Evolutionary conservation across 345 rosid species (phyloP).

Genomic region (rapeseed (Brassica napus)): DNA sequence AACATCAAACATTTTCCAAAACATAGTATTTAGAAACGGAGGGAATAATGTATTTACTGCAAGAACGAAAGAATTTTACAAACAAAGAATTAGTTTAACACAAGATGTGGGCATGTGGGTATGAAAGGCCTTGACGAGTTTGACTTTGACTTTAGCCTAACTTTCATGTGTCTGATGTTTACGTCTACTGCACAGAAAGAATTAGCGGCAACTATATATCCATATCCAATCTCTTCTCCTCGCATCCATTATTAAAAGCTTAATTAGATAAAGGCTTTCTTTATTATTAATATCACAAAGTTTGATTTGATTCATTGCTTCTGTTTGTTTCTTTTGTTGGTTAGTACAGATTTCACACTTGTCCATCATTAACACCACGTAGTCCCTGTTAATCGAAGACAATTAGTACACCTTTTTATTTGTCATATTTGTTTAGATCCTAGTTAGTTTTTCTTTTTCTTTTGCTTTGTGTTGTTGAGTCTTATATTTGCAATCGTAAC

Average conservation of each 20-base stretch:
- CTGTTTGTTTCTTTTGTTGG: background rate
- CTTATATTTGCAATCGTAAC: background rate
- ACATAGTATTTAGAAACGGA: too few species aligned
- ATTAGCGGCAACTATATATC: conserved; percentile 22
- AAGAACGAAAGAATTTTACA: conserved; percentile 20
- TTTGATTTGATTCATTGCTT: conserved; percentile 30
- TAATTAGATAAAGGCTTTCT: background rate
- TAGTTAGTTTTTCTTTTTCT: background rate
- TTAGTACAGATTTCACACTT: conserved; percentile 11
- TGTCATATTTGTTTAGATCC: conserved; percentile 15
- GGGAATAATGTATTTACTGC: background rate
- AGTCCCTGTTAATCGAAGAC: background rate
- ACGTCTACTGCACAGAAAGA: background rate
- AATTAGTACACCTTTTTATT: conserved; percentile 21
- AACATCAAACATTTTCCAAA: too few species aligned
- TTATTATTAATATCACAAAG: background rate
- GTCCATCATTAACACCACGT: conserved; percentile 34
- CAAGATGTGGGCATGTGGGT: conserved; percentile 17
- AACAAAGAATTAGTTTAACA: background rate
- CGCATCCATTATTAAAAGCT: conserved; percentile 7
- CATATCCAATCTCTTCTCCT: conserved; percentile 25
- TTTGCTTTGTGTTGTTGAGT: background rate
- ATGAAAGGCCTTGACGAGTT: conserved; percentile 27
- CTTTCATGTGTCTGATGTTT: conserved; percentile 28
- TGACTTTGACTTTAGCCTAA: conserved; percentile 42